A percentile compares a stretch with the other conserved stretches of the same genome.
Conservation (phyloP, 805 yeast genomes). For the Monosporozyma solicola region DNA sequence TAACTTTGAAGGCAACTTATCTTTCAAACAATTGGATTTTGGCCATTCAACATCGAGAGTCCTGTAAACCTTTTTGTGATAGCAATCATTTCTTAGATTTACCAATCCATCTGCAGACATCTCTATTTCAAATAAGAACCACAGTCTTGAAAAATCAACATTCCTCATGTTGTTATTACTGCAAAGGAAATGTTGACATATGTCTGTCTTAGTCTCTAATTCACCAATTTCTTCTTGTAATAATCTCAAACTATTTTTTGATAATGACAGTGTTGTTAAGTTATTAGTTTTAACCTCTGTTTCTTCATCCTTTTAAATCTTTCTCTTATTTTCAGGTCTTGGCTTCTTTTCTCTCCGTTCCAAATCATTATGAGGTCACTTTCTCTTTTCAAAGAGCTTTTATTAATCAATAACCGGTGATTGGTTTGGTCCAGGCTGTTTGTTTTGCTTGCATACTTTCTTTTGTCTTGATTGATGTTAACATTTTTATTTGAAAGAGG, state of each 20-base stretch:
- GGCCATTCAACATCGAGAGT: slow-evolving; percentile 17
- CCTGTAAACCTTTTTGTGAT: slow-evolving; percentile 19
- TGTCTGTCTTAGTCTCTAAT: slow-evolving; percentile 8
- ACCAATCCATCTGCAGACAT: slow-evolving; percentile 15
- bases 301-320: neutral
- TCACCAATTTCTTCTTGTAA: slow-evolving; percentile 17
- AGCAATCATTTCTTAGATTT: slow-evolving; percentile 25
- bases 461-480: neutral
- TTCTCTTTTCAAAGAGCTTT: neutral
- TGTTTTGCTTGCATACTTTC: neutral
- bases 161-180: slow-evolving; percentile 8
- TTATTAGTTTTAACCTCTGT: neutral
- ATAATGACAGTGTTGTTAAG: slow-evolving; percentile 6
- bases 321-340: neutral
- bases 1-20: slow-evolving; percentile 4
- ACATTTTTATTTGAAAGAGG: neutral
- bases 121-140: slow-evolving; percentile 30
- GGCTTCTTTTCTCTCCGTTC: neutral
- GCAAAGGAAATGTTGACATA: slow-evolving; percentile 18
- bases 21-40: slow-evolving; percentile 7
- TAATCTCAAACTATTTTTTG: slow-evolving; percentile 11
- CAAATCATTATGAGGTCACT: neutral
- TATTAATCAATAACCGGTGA: neutral
- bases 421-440: too few species aligned
- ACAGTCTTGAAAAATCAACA: slow-evolving; percentile 12